Conservation (phyloP, 768 basidiomycete genomes). For the Phaeotremella fagi region DNA sequence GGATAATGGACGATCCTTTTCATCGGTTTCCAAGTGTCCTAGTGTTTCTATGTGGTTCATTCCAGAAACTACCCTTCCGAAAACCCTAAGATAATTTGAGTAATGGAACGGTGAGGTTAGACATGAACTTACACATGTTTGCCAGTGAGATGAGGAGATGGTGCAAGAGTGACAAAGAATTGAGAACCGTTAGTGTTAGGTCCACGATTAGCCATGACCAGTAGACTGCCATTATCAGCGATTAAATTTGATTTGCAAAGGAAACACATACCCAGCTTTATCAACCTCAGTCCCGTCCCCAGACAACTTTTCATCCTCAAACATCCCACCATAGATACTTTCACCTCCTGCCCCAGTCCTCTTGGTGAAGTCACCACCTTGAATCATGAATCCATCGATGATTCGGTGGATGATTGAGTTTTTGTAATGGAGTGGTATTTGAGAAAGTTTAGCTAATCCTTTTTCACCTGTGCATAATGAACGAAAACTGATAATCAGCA, state of each 20-base stretch:
- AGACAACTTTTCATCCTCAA: slow-evolving; percentile 70
- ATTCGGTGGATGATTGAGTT: slow-evolving; percentile 71
- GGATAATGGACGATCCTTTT: slow-evolving; percentile 65
- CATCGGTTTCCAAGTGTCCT: slow-evolving; percentile 63
- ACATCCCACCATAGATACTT: slow-evolving; percentile 53
- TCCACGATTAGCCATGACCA: slow-evolving; percentile 78
- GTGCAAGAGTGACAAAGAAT: slow-evolving; percentile 77
- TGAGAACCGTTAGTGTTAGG: slow-evolving; percentile 81
- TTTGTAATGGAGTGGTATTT: slow-evolving; percentile 78
- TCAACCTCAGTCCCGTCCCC: slow-evolving; percentile 50
- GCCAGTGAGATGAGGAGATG: slow-evolving; percentile 54
- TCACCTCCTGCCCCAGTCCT: slow-evolving; percentile 49
- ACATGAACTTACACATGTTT: slow-evolving; percentile 44
- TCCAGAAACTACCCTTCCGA: slow-evolving; percentile 47
- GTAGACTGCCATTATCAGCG: slow-evolving; percentile 51
- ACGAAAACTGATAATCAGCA: slow-evolving; percentile 76
- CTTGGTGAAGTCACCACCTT: slow-evolving; percentile 74
- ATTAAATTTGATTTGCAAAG: not conserved
- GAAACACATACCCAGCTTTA: slow-evolving; percentile 55
- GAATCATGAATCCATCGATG: slow-evolving; percentile 66
- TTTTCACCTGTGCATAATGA: slow-evolving; percentile 80
- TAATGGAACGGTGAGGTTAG: no score
- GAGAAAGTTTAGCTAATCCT: slow-evolving; percentile 61
- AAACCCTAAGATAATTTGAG: slow-evolving; percentile 27
- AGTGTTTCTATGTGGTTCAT: slow-evolving; percentile 57